Percentiles rank a stretch among this genome's conserved stretches.
phyloP scores from a whole-genome alignment of 1,284 basidiomycete genomes.

The Melampsora americana region DNA sequence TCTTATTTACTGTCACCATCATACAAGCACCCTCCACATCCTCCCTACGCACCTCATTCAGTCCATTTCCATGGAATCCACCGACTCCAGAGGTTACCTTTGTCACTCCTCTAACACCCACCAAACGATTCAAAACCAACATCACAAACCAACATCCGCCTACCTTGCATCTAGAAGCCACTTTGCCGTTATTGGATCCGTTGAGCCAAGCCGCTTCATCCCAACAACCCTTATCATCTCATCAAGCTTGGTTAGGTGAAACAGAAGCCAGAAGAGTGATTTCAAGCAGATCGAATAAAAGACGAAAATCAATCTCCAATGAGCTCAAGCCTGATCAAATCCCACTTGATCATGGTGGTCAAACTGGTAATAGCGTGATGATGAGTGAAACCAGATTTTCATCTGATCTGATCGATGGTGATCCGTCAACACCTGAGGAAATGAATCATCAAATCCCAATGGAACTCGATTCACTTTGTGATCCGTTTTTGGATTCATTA shows the following conservation, averaged over 20 bases:
- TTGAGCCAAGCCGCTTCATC: not conserved
- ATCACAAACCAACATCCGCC: not conserved
- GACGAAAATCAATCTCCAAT: constrained; percentile 9
- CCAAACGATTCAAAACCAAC: not conserved
- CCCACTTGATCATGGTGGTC: not conserved
- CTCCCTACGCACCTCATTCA: not conserved
- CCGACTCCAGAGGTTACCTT: not conserved
- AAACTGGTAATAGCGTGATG: too few species aligned
- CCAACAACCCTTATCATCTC: not conserved
- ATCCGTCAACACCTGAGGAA: not conserved
- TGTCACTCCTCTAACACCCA: not conserved
- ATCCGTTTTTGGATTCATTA: constrained; percentile 28
- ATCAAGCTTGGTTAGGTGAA: not conserved
- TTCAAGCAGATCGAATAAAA: not conserved
- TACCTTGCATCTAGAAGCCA: not conserved
- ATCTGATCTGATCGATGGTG: not conserved
- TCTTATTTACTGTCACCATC: constrained; percentile 31
- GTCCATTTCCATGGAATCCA: not conserved
- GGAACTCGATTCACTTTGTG: not conserved
- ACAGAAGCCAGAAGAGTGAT: not conserved
- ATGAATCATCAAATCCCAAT: not conserved
- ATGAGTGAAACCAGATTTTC: constrained; percentile 10
- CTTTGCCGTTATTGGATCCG: not conserved
- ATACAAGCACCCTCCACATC: constrained; percentile 11
- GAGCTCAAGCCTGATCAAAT: not conserved